Evolutionary conservation across 176 grass and related monocot genomes (phyloP), one percentile per base, ranked within the genome.

Genomic region (Aechmea fasciata): DNA sequence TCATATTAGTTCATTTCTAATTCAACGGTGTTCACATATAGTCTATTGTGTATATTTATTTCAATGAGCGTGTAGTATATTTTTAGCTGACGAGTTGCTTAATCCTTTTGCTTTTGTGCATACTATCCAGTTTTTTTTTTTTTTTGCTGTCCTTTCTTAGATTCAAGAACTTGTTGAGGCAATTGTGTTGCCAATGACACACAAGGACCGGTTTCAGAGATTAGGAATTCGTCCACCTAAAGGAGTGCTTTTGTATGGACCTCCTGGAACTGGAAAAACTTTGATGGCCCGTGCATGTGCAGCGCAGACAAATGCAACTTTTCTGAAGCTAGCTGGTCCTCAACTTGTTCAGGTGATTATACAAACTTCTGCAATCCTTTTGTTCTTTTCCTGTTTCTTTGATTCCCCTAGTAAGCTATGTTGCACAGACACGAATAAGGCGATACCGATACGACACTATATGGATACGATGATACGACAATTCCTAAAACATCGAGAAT

Each of bases 91-190:
- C 33, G 6, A 41, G 33, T 41, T 41, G 33, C 33, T 41, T 41
- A 41, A 41, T 41, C 33, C 33, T 41, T 41, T 71, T 49, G 14
- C 8, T 67, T 13, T 23, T 17, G 23, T 66, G 29, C 26, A 14
- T 12, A 71, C 25, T 51, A 61, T 51, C 29, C 49, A 63, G 50
- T 49, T 75, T 13, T 48, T 14, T 53, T 17, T 17, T 23, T 81
- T 71, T 29, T 19, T 47, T 26, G 25, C n/a, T 73, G 72, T 47
- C 47, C 25, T 52, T 72, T 74, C 72, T 14, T 72, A 97, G 89
- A 92, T 97, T 80, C 93, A 97, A 82, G 89, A 92, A 83, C 89
- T 97, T 48, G 93, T 97, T 47, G 93, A 97, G 64, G 93, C 93
- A n/a, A 92, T 97, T 70, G 93, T 97, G 24, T 68, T 97, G 69